These are phyloP conservation scores for Pestalotiopsis sp. DNA, from an alignment of 2,329 filamentous ascomycete species.

Conservation along the genomic window DNA sequence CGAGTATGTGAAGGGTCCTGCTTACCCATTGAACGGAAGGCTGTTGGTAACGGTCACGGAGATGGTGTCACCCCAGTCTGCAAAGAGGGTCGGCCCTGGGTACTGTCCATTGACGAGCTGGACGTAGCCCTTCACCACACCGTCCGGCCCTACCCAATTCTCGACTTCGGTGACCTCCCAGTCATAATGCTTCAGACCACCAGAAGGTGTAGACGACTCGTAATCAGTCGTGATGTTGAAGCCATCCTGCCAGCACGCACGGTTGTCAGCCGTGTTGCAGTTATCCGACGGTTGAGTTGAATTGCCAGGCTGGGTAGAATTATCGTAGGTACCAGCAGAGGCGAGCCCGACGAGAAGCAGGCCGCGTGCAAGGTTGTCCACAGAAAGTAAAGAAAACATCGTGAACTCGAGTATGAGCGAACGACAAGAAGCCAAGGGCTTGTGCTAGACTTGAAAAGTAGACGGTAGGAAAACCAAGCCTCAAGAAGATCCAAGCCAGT, in stretches of 20 bases:
- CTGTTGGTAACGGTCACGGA: slow-evolving; percentile 72
- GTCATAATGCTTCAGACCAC: slow-evolving; percentile 19
- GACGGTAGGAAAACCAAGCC: neutral
- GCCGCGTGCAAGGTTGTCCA: slow-evolving; percentile 9
- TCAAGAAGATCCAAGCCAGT: neutral
- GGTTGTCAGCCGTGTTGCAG: slow-evolving; percentile 18
- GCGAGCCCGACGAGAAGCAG: slow-evolving; percentile 12
- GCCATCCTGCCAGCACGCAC: slow-evolving; percentile 26
- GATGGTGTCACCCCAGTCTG: slow-evolving; percentile 64
- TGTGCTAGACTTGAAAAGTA: neutral
- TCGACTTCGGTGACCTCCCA: slow-evolving; percentile 24
- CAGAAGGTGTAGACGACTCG: slow-evolving; percentile 22
- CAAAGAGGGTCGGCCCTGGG: slow-evolving; percentile 68
- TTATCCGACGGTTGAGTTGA: neutral
- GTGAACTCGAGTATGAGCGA: neutral
- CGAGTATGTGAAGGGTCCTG: slow-evolving; percentile 40
- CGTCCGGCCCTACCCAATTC: slow-evolving; percentile 27
- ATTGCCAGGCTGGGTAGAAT: neutral
- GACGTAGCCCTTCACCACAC: slow-evolving; percentile 32
- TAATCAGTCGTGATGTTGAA: slow-evolving; percentile 30
- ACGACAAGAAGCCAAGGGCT: neutral
- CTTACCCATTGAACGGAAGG: slow-evolving; percentile 48
- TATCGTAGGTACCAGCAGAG: neutral
- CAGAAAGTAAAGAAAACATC: slow-evolving; percentile 12
- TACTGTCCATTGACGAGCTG: slow-evolving; percentile 68